Evolutionary conservation across 2,329 filamentous ascomycete genomes (phyloP).

Genomic region (Hypoxylon rubiginosum): DNA sequence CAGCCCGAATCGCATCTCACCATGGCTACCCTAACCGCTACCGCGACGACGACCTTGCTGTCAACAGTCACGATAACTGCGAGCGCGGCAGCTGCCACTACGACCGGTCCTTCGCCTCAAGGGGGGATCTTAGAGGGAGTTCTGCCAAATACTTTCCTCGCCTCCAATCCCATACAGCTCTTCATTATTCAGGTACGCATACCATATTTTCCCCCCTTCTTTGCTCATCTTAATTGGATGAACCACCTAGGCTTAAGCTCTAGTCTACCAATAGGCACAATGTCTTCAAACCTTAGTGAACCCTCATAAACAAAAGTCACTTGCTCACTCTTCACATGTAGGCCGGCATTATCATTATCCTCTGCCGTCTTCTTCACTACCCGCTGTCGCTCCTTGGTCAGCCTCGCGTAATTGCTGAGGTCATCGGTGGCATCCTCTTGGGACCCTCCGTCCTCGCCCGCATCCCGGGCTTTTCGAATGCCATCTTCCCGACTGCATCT

Average conservation of each 20-base stretch:
- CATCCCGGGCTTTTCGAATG: slow-evolving; percentile 75
- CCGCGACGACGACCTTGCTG: slow-evolving; percentile 40
- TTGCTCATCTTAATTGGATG: not conserved
- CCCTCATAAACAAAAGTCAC: not conserved
- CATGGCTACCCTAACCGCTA: slow-evolving; percentile 45
- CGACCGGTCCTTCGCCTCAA: slow-evolving; percentile 56
- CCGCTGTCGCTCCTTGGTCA: slow-evolving; percentile 79
- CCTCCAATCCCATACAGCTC: slow-evolving; percentile 78
- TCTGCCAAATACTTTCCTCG: slow-evolving; percentile 76
- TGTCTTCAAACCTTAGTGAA: not conserved
- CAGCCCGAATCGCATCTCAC: slow-evolving; percentile 8
- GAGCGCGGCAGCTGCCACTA: slow-evolving; percentile 47
- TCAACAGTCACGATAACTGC: slow-evolving; percentile 45
- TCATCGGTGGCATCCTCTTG: slow-evolving; percentile 80
- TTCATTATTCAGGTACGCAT: slow-evolving; percentile 78
- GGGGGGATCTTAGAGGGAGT: slow-evolving; percentile 78
- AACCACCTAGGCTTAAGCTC: not conserved
- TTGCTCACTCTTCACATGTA: slow-evolving; percentile 50
- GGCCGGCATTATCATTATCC: slow-evolving; percentile 79
- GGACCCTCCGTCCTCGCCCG: slow-evolving; percentile 81
- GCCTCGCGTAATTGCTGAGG: slow-evolving; percentile 82
- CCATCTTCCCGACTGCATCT: slow-evolving; percentile 76
- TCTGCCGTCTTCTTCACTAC: slow-evolving; percentile 79
- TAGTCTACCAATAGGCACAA: slow-evolving; percentile 1
- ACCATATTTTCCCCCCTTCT: not conserved